phyloP scores from a whole-genome alignment of 106 monocot genomes.

The Dendrobium nobile region DNA sequence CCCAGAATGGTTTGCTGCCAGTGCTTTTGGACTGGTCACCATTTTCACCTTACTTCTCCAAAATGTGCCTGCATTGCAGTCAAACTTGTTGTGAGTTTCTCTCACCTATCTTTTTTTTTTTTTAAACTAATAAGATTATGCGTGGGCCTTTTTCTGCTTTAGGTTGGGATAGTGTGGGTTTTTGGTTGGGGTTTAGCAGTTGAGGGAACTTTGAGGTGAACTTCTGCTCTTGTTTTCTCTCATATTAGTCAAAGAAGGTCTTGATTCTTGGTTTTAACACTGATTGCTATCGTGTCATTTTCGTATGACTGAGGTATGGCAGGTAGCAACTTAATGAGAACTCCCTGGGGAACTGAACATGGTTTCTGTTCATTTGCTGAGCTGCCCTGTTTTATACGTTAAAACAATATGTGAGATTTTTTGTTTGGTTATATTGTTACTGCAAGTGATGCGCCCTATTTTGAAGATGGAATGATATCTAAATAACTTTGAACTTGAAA shows the following conservation, averaged over 20 bases:
- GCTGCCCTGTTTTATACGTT: neutral
- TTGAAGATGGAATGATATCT: neutral
- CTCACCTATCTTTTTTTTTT: conserved; percentile 9
- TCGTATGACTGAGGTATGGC: neutral
- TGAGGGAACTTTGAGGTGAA: neutral
- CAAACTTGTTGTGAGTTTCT: conserved; percentile 74
- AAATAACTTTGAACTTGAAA: neutral
- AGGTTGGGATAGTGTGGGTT: neutral
- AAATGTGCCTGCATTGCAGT: conserved; percentile 85
- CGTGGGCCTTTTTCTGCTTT: neutral
- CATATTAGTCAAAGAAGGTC: neutral
- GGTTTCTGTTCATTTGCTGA: neutral
- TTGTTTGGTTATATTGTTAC: neutral
- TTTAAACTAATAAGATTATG: neutral
- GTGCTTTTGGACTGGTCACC: conserved; percentile 86
- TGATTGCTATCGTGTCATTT: neutral
- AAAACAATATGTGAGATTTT: neutral
- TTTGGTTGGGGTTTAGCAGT: neutral
- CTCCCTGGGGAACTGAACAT: neutral
- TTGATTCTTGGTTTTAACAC: neutral
- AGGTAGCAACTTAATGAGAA: neutral
- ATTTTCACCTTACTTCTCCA: conserved; percentile 85
- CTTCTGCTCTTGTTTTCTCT: neutral
- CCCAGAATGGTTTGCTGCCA: conserved; percentile 93
- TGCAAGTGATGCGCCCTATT: neutral